Conservation (phyloP, 768 basidiomycete genomes). For the Pholiota conissans region DNA sequence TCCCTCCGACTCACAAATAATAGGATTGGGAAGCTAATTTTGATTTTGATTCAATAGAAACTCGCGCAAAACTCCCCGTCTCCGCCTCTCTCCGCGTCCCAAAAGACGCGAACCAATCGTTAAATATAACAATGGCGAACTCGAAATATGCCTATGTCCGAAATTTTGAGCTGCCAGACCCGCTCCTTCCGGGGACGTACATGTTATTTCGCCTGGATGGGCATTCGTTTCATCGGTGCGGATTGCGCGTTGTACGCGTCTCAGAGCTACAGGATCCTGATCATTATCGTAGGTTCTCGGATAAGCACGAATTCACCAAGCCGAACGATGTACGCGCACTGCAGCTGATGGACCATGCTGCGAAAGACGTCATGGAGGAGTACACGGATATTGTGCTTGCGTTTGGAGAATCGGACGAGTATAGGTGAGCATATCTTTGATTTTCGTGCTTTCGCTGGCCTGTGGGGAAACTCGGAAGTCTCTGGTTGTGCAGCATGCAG, state of each 20-base stretch:
- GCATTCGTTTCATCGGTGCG: slow-evolving; percentile 88
- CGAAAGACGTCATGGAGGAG: slow-evolving; percentile 76
- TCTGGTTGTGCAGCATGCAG: neutral
- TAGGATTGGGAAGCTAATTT: neutral
- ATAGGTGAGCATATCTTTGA: slow-evolving; percentile 55
- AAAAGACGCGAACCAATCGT: neutral
- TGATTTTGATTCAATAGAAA: neutral
- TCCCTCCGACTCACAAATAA: too few relatives aligned
- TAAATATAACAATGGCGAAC: slow-evolving; percentile 74
- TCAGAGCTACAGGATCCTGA: neutral
- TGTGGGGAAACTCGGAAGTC: neutral
- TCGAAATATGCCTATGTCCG: slow-evolving; percentile 92
- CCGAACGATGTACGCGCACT: slow-evolving; percentile 91
- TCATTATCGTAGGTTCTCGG: slow-evolving; percentile 66
- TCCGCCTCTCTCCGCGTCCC: neutral
- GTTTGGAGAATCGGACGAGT: slow-evolving; percentile 98
- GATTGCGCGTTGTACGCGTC: neutral
- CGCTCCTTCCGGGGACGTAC: slow-evolving; percentile 79
- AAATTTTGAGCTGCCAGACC: slow-evolving; percentile 86
- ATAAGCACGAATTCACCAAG: slow-evolving; percentile 78
- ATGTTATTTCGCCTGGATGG: slow-evolving; percentile 90
- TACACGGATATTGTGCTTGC: slow-evolving; percentile 83
- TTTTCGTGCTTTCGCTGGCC: neutral
- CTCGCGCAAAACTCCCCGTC: too few relatives aligned
- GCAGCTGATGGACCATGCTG: slow-evolving; percentile 90